phyloP scores from a whole-genome alignment of 2,329 filamentous ascomycete genomes.

The Cryoendolithus antarcticus region DNA sequence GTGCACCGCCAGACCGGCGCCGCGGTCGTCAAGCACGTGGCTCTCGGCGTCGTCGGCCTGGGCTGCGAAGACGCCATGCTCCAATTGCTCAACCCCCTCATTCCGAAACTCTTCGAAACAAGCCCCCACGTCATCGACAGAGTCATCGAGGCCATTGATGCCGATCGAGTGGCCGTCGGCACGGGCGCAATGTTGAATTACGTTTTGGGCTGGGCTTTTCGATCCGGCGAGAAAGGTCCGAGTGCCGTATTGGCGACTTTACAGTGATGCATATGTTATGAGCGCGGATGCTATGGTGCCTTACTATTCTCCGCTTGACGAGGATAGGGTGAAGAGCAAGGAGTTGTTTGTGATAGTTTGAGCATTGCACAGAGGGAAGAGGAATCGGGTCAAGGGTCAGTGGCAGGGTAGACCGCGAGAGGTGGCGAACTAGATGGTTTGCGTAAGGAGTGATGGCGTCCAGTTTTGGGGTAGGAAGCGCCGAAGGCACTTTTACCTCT shows the following conservation, averaged over 20 bases:
- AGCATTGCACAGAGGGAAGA: not conserved
- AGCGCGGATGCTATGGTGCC: conserved; percentile 89
- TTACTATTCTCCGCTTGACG: conserved; percentile 56
- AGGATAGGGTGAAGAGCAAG: conserved; percentile 9
- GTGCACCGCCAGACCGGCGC: conserved; percentile 95
- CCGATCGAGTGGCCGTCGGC: conserved; percentile 84
- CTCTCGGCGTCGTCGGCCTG: conserved; percentile 89
- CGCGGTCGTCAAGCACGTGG: conserved; percentile 94
- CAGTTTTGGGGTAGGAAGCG: too few species aligned
- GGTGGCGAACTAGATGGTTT: not conserved
- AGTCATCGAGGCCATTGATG: conserved; percentile 94
- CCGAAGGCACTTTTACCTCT: too few species aligned
- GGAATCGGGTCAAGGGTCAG: too few species aligned
- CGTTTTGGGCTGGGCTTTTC: conserved; percentile 94
- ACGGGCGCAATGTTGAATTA: conserved; percentile 94
- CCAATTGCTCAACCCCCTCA: conserved; percentile 88
- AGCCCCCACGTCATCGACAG: conserved; percentile 97
- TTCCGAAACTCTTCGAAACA: conserved; percentile 95
- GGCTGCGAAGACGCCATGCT: conserved; percentile 98
- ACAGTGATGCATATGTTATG: conserved; percentile 95
- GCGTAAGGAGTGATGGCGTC: too few species aligned
- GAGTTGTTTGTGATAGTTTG: conserved; percentile 13
- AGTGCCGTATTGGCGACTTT: conserved; percentile 88
- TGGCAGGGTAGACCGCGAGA: too few species aligned
- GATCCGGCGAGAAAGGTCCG: conserved; percentile 92